Percentiles rank a stretch among this genome's conserved stretches.
Conservation (phyloP, 768 basidiomycete species). For the Dioszegia hungarica region DNA sequence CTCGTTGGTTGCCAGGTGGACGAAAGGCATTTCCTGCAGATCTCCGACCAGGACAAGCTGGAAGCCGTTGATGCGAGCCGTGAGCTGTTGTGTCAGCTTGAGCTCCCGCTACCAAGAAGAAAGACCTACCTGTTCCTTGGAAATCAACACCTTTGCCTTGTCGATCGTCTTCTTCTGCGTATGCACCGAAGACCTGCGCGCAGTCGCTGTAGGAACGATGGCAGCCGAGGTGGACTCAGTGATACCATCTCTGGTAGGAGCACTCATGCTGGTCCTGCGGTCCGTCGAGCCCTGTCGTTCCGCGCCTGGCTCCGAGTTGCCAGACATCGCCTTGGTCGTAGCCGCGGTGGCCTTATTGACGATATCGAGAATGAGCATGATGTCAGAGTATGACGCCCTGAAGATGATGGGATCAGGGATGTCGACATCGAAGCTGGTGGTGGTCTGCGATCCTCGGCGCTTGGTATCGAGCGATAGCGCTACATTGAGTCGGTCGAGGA, state of each 20-base stretch:
- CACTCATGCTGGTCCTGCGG: slow-evolving; percentile 8
- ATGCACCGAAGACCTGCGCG: slow-evolving; percentile 22
- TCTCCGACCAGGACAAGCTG: slow-evolving; percentile 91
- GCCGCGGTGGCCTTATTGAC: slow-evolving; percentile 79
- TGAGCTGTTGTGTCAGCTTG: slow-evolving; percentile 58
- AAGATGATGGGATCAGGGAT: slow-evolving; percentile 74
- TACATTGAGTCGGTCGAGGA: slow-evolving; percentile 87
- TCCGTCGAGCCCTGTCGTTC: slow-evolving; percentile 1
- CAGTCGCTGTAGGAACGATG: slow-evolving; percentile 30
- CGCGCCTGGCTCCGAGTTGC: neutral
- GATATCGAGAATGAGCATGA: slow-evolving; percentile 65
- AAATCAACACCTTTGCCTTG: slow-evolving; percentile 57
- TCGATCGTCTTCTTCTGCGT: slow-evolving; percentile 27
- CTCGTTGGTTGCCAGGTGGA: slow-evolving; percentile 80
- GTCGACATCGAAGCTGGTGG: slow-evolving; percentile 76
- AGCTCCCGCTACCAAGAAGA: neutral
- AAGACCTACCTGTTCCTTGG: slow-evolving; percentile 70
- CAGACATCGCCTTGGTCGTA: slow-evolving; percentile 51
- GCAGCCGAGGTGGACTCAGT: slow-evolving; percentile 24
- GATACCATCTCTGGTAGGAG: slow-evolving; percentile 5
- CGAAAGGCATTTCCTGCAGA: slow-evolving; percentile 85
- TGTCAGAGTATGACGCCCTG: slow-evolving; percentile 91
- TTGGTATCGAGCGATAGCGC: slow-evolving; percentile 82
- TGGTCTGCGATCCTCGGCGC: slow-evolving; percentile 53
- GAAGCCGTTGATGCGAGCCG: slow-evolving; percentile 82